These are phyloP conservation scores for Parachlorella kessleri DNA, from an alignment of 139 green algal species.

Conservation along the genomic window DNA sequence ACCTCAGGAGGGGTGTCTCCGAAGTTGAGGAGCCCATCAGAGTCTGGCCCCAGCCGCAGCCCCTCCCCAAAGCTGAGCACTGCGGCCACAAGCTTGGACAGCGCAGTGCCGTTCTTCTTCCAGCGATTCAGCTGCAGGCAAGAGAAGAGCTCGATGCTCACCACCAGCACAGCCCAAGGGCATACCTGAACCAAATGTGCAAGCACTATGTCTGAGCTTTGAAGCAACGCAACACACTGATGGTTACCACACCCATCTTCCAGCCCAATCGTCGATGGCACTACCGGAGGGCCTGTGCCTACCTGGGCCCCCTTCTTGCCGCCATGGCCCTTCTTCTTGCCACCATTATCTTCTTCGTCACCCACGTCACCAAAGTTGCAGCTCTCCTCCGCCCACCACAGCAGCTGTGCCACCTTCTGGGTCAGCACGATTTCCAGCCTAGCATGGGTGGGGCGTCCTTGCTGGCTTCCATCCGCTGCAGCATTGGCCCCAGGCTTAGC, in stretches of 20 bases:
- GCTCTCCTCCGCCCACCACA: constrained; percentile 10
- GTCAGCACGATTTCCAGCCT: constrained; percentile 8
- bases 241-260: neutral
- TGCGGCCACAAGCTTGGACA: constrained; percentile 17
- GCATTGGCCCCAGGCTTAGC: too few relatives aligned
- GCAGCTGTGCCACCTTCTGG: neutral
- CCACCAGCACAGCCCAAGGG: neutral
- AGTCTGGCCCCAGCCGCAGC: constrained; percentile 52
- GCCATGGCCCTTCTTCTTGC: neutral
- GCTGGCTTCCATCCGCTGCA: too few relatives aligned
- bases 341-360: too few relatives aligned
- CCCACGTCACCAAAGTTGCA: constrained; percentile 4
- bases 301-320: too few relatives aligned
- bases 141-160: neutral
- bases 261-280: too few relatives aligned
- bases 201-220: neutral
- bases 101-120: constrained; percentile 7
- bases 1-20: constrained; percentile 7
- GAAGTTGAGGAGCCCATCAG: constrained; percentile 56
- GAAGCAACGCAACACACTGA: neutral
- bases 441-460: neutral
- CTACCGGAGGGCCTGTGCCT: too few relatives aligned
- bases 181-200: neutral
- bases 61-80: constrained; percentile 41
- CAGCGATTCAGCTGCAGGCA: neutral